Percentiles rank a stretch among this genome's conserved stretches.
Evolutionary conservation across 768 basidiomycete species (phyloP).

Genomic region (Austroboletus eburneus): DNA sequence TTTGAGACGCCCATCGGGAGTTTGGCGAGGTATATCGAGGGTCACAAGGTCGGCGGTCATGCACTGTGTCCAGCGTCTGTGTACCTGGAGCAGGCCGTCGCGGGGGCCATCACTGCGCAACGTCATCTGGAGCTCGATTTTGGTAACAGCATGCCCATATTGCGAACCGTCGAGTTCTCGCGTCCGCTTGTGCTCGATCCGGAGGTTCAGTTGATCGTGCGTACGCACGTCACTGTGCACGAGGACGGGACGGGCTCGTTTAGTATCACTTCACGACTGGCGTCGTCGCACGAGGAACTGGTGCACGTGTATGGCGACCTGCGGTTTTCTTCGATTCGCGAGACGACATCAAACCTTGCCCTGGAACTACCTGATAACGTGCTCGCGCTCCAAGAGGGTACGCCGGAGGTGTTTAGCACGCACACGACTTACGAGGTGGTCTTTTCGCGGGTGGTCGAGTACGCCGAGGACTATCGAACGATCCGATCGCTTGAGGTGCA

Average conservation of each 20-base stretch:
- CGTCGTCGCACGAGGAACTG: slow-evolving; percentile 29
- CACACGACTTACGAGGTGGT: slow-evolving; percentile 61
- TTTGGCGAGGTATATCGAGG: slow-evolving; percentile 44
- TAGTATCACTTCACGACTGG: slow-evolving; percentile 40
- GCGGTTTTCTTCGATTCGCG: slow-evolving; percentile 31
- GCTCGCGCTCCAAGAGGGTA: slow-evolving; percentile 23
- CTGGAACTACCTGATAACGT: slow-evolving; percentile 33
- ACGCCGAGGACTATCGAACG: slow-evolving; percentile 53
- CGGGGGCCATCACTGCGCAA: slow-evolving; percentile 39
- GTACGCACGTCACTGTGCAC: slow-evolving; percentile 37
- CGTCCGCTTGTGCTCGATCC: slow-evolving; percentile 50
- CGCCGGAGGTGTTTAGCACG: slow-evolving; percentile 47
- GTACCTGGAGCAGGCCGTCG: slow-evolving; percentile 53
- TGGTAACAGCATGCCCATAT: slow-evolving; percentile 31
- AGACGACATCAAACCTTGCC: slow-evolving; percentile 36
- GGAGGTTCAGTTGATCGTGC: slow-evolving; percentile 31
- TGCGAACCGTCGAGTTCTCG: slow-evolving; percentile 45
- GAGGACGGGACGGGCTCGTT: slow-evolving; percentile 40
- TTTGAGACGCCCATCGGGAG: slow-evolving; percentile 51
- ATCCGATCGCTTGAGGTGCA: slow-evolving; percentile 52
- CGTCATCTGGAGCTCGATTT: slow-evolving; percentile 31
- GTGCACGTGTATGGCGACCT: slow-evolving; percentile 47
- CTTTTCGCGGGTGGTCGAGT: slow-evolving; percentile 66
- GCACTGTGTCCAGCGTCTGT: slow-evolving; percentile 65
- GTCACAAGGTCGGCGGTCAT: slow-evolving; percentile 54